Conservation (phyloP, 2,329 filamentous ascomycete genomes). For the Ophiobolus disseminans region DNA sequence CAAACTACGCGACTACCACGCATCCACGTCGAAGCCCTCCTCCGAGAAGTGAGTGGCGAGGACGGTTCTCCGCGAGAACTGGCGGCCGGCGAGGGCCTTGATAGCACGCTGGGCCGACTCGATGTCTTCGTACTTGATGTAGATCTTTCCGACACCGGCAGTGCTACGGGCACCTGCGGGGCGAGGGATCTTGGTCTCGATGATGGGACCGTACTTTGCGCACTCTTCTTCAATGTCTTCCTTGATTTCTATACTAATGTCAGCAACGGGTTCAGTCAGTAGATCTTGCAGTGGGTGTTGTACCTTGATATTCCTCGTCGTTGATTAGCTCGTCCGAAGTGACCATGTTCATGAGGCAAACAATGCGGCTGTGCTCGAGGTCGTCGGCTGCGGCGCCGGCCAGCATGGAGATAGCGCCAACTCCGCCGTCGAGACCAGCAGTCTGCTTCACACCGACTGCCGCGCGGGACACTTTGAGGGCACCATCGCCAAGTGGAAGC, state of each 20-base stretch:
- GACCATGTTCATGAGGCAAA: conserved; percentile 98
- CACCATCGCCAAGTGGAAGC: conserved; percentile 89
- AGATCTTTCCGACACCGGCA: conserved; percentile 95
- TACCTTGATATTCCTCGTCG: conserved; percentile 93
- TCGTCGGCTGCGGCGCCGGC: conserved; percentile 80
- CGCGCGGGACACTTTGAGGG: conserved; percentile 84
- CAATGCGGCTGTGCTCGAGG: conserved; percentile 79
- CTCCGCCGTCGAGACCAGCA: conserved; percentile 88
- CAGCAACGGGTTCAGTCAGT: conserved; percentile 6
- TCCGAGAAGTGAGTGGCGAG: conserved; percentile 97
- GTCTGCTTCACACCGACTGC: conserved; percentile 95
- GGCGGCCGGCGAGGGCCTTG: conserved; percentile 87
- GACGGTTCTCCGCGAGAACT: conserved; percentile 95
- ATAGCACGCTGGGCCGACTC: conserved; percentile 85
- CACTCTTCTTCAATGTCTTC: conserved; percentile 96
- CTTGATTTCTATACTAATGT: conserved; percentile 76
- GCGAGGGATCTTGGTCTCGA: conserved; percentile 92
- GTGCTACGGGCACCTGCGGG: conserved; percentile 83
- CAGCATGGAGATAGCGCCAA: conserved; percentile 97
- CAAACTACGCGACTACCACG: conserved; percentile 77
- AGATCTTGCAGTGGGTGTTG: conserved; percentile 20
- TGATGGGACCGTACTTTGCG: conserved; percentile 82
- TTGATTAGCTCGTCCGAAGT: conserved; percentile 94
- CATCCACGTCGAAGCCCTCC: conserved; percentile 93
- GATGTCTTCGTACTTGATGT: conserved; percentile 84